A percentile compares a stretch with the other conserved stretches of the same genome.
Conservation (phyloP, 75 land plant species). For the Picea sitchensis region DNA sequence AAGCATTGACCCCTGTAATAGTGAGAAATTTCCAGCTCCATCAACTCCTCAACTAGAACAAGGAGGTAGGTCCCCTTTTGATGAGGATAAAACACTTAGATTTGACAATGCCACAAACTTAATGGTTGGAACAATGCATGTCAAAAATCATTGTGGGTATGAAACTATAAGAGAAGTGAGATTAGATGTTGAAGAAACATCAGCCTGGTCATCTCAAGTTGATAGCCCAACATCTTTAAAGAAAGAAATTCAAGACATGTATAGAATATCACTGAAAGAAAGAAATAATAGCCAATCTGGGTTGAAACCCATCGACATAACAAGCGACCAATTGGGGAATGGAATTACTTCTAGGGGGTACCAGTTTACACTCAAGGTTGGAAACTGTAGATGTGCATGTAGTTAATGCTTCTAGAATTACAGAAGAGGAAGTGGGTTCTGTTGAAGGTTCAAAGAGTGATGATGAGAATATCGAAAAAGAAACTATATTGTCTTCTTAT, state of each 20-base stretch:
- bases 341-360: slow-evolving; percentile 3
- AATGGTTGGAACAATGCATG: slow-evolving; percentile 2
- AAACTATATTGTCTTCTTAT: slow-evolving; percentile 9
- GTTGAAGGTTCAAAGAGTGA: slow-evolving; percentile 20
- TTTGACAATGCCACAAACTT: slow-evolving; percentile 15
- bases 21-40: slow-evolving; percentile 45
- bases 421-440: slow-evolving; percentile 35
- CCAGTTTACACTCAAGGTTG: background rate
- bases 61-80: slow-evolving; percentile 17
- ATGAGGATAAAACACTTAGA: slow-evolving; percentile 27
- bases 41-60: slow-evolving; percentile 58
- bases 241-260: slow-evolving; percentile 6
- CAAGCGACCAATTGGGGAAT: slow-evolving; percentile 19
- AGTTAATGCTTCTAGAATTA: background rate
- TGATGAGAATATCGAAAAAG: slow-evolving; percentile 8
- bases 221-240: background rate
- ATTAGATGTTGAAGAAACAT: background rate
- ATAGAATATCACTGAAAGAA: slow-evolving; percentile 5
- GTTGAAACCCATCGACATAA: slow-evolving; percentile 50
- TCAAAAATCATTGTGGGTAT: background rate
- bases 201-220: slow-evolving; percentile 3
- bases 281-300: slow-evolving; percentile 9
- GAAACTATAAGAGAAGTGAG: background rate
- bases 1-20: background rate
- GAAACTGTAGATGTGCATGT: slow-evolving; percentile 18